These are phyloP conservation scores for Neolecta irregularis DNA, from an alignment of 1,139 yeast species.

Conservation along the genomic window DNA sequence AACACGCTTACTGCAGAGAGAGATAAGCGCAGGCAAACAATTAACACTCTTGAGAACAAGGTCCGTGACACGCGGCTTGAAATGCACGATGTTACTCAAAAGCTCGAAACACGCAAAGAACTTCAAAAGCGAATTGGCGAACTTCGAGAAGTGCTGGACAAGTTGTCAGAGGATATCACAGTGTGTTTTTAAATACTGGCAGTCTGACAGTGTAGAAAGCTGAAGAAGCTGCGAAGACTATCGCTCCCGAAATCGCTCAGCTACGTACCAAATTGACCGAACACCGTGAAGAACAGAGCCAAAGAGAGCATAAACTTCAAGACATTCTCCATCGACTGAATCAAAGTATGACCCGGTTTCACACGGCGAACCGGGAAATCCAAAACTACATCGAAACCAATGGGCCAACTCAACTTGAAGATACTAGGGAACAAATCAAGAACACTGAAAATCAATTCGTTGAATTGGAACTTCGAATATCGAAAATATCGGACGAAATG, in stretches of 20 bases:
- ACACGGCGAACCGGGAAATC: constrained; percentile 6
- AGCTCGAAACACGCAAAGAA: constrained; percentile 29
- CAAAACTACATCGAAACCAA: constrained; percentile 13
- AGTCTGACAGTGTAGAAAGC: constrained; percentile 9
- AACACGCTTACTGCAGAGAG: constrained; percentile 34
- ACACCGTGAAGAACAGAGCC: constrained; percentile 10
- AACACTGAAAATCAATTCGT: constrained; percentile 9
- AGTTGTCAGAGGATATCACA: constrained; percentile 7
- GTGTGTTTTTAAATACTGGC: not conserved
- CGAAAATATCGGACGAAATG: constrained; percentile 6
- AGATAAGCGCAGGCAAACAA: constrained; percentile 35
- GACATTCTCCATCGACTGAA: constrained; percentile 1
- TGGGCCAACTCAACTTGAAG: not conserved
- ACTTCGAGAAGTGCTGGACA: constrained; percentile 7
- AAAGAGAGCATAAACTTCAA: constrained; percentile 4
- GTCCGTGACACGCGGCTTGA: constrained; percentile 43
- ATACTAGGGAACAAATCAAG: constrained; percentile 11
- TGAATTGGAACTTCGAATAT: constrained; percentile 13
- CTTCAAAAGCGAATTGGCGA: constrained; percentile 21
- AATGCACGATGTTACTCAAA: constrained; percentile 33
- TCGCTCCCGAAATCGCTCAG: constrained; percentile 5
- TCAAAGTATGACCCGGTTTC: constrained; percentile 1
- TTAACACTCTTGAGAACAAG: constrained; percentile 35
- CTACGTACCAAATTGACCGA: constrained; percentile 13
- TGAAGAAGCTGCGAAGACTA: constrained; percentile 3